Evolutionary conservation across 805 yeast species (phyloP).

Genomic region (Zygoascus bituminiphila): DNA sequence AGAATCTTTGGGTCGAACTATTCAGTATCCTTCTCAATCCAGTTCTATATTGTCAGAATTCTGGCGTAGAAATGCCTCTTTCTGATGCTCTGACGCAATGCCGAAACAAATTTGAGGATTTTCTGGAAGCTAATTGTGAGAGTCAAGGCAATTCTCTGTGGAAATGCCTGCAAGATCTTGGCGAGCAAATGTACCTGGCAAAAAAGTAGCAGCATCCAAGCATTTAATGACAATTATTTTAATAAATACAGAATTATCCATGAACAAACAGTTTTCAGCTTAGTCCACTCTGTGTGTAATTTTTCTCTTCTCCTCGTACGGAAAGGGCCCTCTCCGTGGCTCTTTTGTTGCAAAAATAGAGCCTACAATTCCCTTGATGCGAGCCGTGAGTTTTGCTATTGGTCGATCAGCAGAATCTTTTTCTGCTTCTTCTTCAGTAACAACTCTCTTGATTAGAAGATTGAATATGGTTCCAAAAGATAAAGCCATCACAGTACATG

Average conservation of each 20-base stretch:
- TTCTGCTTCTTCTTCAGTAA: slow-evolving; percentile 57
- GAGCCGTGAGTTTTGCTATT: slow-evolving; percentile 1
- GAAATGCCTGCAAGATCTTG: slow-evolving; percentile 15
- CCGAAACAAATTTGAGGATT: slow-evolving; percentile 35
- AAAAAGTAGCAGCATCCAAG: slow-evolving; percentile 3
- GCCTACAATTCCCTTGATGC: not conserved
- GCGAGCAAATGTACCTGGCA: slow-evolving; percentile 2
- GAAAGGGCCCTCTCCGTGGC: slow-evolving; percentile 13
- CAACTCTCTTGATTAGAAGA: slow-evolving; percentile 60
- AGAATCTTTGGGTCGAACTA: slow-evolving; percentile 57
- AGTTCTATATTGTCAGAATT: slow-evolving; percentile 18
- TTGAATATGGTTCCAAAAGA: slow-evolving; percentile 85
- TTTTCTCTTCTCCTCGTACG: slow-evolving; percentile 4
- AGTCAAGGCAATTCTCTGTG: slow-evolving; percentile 18
- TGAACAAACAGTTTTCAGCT: not conserved
- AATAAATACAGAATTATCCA: slow-evolving; percentile 1
- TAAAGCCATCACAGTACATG: slow-evolving; percentile 88
- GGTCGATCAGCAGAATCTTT: slow-evolving; percentile 6
- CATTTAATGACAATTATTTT: not conserved
- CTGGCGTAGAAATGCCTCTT: slow-evolving; percentile 33
- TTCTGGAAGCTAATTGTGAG: slow-evolving; percentile 30
- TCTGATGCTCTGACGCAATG: slow-evolving; percentile 30
- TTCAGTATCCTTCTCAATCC: slow-evolving; percentile 62
- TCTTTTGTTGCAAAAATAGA: not conserved
- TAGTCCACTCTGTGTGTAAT: not conserved